Base-by-base conservation (phyloP, 768 basidiomycete species). In the Leccinum incarnatum region DNA sequence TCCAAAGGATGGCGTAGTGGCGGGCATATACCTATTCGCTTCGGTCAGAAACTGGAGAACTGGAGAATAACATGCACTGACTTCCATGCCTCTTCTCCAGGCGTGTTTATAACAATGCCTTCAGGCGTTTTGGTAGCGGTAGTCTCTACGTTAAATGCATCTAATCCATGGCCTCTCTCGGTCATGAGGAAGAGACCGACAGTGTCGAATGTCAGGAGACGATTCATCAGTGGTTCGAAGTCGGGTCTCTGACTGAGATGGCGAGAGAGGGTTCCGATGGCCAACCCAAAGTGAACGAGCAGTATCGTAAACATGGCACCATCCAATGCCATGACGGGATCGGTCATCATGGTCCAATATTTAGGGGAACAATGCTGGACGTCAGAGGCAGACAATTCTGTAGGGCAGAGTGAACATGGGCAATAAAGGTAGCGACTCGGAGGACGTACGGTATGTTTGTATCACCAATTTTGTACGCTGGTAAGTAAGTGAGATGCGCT, bases 91-190 rank as follows among this genome's bases (percentile, higher is more conserved):
- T 83, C 82, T 62, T 83, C 80, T 37, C 79, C 70, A 40, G 83
- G 83, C 1, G 84, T 83, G 60, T 85, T 72, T 34, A 86, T 77
- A 46, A 83, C 75, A 59, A 80, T 84, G 5, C 83, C 84, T 57
- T 78, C 71, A 3, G 70, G 53, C 1, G 78, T 80, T 57, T 75
- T 76, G 0, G 80, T 83, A 14, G 83, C 85, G 12, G 83, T 86
- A 6, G 85, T 86, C 67, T 85, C 83, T 11, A 84, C 78, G 62
- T 86, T 83, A 63, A 81, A 79, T 2, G 83, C 79, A 49, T 85
- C 84, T 17, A 85, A 69, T 12, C 83, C 84, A 58, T 86, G 85
- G 1, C 81, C 83, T 9, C 81, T 77, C 71, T 84, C 84, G 0
- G 80, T 79, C 49, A 83, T 69, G 49, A 83, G 77, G 61, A 79